A percentile compares a stretch with the other conserved stretches of the same genome.
Conservation (phyloP, 2,329 filamentous ascomycete genomes). For the Verticillium isaacii region DNA sequence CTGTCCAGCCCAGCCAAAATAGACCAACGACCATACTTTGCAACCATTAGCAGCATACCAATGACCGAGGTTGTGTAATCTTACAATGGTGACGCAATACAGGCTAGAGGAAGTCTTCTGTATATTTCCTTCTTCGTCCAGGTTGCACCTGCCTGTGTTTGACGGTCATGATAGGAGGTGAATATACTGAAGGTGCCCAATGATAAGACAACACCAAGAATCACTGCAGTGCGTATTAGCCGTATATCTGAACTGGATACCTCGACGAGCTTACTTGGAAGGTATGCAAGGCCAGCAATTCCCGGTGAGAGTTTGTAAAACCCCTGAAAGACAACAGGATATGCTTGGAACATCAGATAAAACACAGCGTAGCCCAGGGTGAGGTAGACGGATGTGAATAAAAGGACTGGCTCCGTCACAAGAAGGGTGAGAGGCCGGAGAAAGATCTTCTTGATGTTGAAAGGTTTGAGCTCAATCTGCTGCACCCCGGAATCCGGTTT, state of each 20-base stretch:
- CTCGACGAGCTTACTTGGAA: conserved; percentile 38
- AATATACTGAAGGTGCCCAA: conserved; percentile 18
- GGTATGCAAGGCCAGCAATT: conserved; percentile 62
- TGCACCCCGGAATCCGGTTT: conserved; percentile 31
- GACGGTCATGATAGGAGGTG: conserved; percentile 21
- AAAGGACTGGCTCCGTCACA: conserved; percentile 66
- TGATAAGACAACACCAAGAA: conserved; percentile 17
- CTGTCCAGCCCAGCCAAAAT: conserved; percentile 60
- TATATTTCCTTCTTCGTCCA: conserved; percentile 26
- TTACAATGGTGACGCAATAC: conserved; percentile 57
- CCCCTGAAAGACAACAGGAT: conserved; percentile 61
- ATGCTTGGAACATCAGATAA: conserved; percentile 74
- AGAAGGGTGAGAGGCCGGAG: conserved; percentile 70
- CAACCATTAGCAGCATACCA: neutral
- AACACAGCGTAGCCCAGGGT: conserved; percentile 63
- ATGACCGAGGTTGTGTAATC: conserved; percentile 18
- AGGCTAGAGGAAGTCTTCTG: conserved; percentile 36
- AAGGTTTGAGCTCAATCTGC: conserved; percentile 57
- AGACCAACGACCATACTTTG: conserved; percentile 35
- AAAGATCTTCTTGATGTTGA: conserved; percentile 59
- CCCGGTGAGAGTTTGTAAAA: conserved; percentile 61
- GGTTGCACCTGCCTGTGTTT: conserved; percentile 17
- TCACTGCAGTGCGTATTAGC: conserved; percentile 13
- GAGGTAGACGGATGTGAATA: conserved; percentile 65
- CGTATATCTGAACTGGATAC: neutral